Evolutionary conservation across 176 grass and related monocot species (phyloP).

Genomic region (Olyra latifolia): DNA sequence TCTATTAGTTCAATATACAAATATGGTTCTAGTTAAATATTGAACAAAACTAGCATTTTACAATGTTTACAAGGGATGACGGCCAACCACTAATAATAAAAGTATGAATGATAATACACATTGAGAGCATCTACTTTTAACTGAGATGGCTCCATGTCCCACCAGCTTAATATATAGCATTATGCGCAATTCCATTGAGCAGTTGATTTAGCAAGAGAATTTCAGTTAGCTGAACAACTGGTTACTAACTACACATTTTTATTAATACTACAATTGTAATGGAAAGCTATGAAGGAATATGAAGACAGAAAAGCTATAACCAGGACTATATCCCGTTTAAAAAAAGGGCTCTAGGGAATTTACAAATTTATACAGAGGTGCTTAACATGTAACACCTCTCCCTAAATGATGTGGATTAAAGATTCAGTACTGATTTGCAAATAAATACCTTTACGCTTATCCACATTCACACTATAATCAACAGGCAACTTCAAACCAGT

Average conservation of each 20-base stretch:
- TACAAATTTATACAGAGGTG: constrained; percentile 9
- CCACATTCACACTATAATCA: constrained; percentile 76
- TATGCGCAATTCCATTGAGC: constrained; percentile 12
- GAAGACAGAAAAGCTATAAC: not conserved
- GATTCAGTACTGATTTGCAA: constrained; percentile 36
- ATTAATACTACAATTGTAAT: constrained; percentile 3
- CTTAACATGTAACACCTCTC: not conserved
- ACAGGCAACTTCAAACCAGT: constrained; percentile 70
- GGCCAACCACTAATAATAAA: not conserved
- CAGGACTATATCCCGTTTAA: not conserved
- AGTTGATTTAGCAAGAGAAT: not conserved
- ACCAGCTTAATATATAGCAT: not conserved
- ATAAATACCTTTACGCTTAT: constrained; percentile 87
- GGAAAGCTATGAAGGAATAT: not conserved
- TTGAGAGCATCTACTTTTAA: not conserved
- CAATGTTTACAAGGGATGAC: not conserved
- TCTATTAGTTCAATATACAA: not conserved
- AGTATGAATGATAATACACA: constrained; percentile 21
- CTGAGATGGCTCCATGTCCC: not conserved
- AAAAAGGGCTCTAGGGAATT: not conserved
- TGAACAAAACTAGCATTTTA: constrained; percentile 21
- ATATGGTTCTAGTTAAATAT: not conserved
- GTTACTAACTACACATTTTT: not conserved
- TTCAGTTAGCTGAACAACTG: constrained; percentile 20
- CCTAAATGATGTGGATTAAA: not conserved